Base-by-base conservation (phyloP, 83 land plant species). In the Picea abies region DNA sequence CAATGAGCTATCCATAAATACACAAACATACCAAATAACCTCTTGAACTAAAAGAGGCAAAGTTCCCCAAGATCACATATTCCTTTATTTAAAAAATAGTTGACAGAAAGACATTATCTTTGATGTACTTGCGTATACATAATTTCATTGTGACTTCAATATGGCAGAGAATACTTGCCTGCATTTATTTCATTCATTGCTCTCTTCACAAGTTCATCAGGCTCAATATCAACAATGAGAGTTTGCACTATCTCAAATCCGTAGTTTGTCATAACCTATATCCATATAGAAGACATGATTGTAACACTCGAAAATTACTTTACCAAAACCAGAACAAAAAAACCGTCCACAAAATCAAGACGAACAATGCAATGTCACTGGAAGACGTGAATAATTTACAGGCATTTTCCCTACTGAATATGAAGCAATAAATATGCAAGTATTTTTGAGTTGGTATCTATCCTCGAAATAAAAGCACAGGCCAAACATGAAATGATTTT, bases 161-260 rank as follows among this genome's bases (percentile, higher is more conserved):
- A 56, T 12, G 60, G 60, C 3, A 72, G 23, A 72, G 32, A 67
- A 23, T 58, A n/a, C 61, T 60, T 91, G 90, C 93, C 93, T 71
- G 93, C 86, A 84, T 91, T 91, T 41, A 91, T 91, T 79, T 91
- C 93, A 85, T 92, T 92, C 94, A 92, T 92, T 52, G 94, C 94
- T 26, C 91, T 83, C 85, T 89, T 91, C 64, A 92, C 93, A 72
- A 88, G 85, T 72, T 83, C 90, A 83, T 85, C 93, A 12, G 93
- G 93, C 76, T 89, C 90, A 64, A 91, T 89, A 76, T 91, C 95
- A 52, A 89, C 91, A 76, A 92, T 92, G 23, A 92, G 91, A 23
- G 95, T 92, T 86, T 92, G 93, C 12, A 90, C 93, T 52, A 92
- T 92, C 86, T 92, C 91, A 85, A 58, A 92, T 16, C 94, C 93